Evolutionary conservation across 306 rosid genomes (phyloP).

Genomic region (Acacia melanoxylon): DNA sequence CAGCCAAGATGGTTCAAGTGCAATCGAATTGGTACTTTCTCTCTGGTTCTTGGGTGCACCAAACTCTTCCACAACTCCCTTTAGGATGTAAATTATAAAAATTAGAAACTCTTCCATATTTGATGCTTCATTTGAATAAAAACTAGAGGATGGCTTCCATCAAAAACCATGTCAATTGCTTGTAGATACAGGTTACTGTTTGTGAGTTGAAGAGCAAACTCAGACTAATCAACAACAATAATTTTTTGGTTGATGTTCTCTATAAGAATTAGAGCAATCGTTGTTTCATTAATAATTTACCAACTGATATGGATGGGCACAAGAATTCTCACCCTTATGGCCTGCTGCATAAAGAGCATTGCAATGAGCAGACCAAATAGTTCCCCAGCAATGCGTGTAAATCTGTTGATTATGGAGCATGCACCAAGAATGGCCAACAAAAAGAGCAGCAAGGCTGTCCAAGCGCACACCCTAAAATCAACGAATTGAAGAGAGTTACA

Average conservation of each 20-base stretch:
- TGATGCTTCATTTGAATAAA: neutral
- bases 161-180: neutral
- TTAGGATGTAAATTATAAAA: conserved; percentile 26
- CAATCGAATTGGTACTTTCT: conserved; percentile 49
- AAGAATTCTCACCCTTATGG: conserved; percentile 66
- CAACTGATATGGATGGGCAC: neutral
- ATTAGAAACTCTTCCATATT: neutral
- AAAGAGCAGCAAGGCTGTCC: conserved; percentile 81
- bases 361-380: conserved; percentile 82
- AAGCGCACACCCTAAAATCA: conserved; percentile 75
- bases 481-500: conserved; percentile 14
- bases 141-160: neutral
- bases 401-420: conserved; percentile 81
- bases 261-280: neutral
- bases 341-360: conserved; percentile 91
- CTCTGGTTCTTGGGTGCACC: conserved; percentile 53
- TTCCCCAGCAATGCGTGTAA: conserved; percentile 89
- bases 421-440: conserved; percentile 82
- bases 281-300: neutral
- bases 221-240: neutral
- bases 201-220: conserved; percentile 4
- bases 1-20: conserved; percentile 64
- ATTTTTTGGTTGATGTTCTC: neutral
- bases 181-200: conserved; percentile 7
- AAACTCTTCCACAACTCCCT: conserved; percentile 88